Evolutionary conservation across 169 alveolate species (phyloP).

Genomic region (Prorocentrum cordatum): DNA sequence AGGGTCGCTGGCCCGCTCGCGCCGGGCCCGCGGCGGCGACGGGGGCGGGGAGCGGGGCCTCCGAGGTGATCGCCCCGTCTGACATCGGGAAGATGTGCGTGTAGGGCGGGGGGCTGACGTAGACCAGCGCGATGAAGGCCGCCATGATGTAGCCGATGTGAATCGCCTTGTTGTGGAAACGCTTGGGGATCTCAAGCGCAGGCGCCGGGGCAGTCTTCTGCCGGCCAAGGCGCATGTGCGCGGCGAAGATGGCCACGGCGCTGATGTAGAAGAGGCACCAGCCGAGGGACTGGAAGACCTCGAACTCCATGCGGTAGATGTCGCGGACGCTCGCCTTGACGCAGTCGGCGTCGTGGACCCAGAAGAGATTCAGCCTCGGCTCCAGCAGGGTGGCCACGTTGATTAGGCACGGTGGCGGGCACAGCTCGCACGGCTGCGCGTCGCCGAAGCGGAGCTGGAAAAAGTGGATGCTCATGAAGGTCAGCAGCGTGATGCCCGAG

Average conservation of each 20-base stretch:
- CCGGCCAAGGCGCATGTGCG: neutral
- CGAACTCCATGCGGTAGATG: slow-evolving; percentile 12
- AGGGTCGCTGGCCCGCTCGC: too few species aligned
- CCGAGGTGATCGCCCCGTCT: slow-evolving; percentile 10
- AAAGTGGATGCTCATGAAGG: slow-evolving; percentile 55
- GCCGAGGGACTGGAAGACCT: slow-evolving; percentile 5
- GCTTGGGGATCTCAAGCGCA: neutral
- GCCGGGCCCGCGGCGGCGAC: too few species aligned
- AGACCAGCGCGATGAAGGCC: neutral
- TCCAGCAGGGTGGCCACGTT: neutral
- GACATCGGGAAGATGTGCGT: neutral
- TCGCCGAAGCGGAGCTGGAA: slow-evolving; percentile 53
- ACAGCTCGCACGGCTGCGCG: neutral
- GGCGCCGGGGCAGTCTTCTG: neutral
- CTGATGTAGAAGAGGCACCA: neutral
- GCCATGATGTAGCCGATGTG: neutral
- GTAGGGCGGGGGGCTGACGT: slow-evolving; percentile 19
- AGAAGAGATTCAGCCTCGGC: neutral
- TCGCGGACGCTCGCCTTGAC: neutral
- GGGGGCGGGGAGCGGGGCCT: too few species aligned
- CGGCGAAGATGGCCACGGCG: neutral
- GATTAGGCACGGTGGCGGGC: neutral
- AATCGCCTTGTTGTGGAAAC: too few species aligned
- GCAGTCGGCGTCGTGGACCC: neutral
- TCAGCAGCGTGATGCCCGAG: slow-evolving; percentile 32